A percentile compares a stretch with the other conserved stretches of the same genome.
These are phyloP conservation scores for Corrigiola litoralis DNA, from an alignment of 179 eudicot species.

Conservation along the genomic window DNA sequence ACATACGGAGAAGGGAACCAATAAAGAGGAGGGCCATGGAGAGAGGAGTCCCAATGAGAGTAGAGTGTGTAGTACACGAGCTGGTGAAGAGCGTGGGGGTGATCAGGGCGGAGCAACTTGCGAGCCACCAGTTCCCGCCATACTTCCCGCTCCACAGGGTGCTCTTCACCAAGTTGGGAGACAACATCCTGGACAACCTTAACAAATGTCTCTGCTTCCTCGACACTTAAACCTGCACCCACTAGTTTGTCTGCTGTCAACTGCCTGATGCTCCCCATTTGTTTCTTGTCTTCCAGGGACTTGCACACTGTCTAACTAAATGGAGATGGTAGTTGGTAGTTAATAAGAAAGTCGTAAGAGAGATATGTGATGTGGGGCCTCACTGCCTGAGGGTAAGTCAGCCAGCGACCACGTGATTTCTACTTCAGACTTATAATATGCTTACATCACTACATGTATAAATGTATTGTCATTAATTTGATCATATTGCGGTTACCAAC, in stretches of 20 bases:
- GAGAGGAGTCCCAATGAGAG: conserved; percentile 48
- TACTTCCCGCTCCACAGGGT: conserved; percentile 23
- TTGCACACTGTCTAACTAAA: no score
- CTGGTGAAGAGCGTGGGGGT: conserved; percentile 75
- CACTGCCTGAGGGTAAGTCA: no score
- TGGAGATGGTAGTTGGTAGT: no score
- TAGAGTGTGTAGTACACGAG: conserved; percentile 65
- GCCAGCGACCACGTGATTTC: no score
- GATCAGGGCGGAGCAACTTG: conserved; percentile 50
- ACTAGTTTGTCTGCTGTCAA: conserved; percentile 41
- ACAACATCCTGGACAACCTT: conserved; percentile 23
- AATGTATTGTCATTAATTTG: no score
- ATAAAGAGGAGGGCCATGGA: conserved; percentile 69
- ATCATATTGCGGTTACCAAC: no score
- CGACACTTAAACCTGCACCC: conserved; percentile 32
- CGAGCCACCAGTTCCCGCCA: conserved; percentile 70
- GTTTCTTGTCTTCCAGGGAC: no score
- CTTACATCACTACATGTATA: no score
- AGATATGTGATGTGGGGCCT: no score
- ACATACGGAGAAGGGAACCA: conserved; percentile 88
- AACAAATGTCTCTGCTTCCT: conserved; percentile 36
- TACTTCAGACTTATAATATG: no score
- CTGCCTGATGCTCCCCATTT: conserved; percentile 17
- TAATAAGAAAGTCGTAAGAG: no score
- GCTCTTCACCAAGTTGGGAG: neutral